Evolutionary conservation across 108 stramenopile species (phyloP).

Genomic region (Cyclotella sp.): DNA sequence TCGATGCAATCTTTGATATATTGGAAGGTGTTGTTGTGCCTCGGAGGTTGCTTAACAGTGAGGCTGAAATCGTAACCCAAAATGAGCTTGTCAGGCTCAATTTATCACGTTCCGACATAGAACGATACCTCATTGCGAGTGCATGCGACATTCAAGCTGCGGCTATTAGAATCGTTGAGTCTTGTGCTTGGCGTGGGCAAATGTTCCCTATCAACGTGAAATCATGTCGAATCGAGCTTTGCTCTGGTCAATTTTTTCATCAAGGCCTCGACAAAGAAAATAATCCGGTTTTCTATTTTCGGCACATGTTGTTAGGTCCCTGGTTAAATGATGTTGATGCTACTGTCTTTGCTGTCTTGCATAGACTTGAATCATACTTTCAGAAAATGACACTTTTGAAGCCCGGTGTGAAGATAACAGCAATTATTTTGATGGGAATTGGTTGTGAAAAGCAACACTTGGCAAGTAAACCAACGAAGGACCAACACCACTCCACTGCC

Average conservation of each 20-base stretch:
- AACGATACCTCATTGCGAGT: constrained; percentile 51
- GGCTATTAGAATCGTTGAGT: constrained; percentile 62
- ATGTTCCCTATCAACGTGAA: constrained; percentile 74
- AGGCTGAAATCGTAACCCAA: constrained; percentile 7
- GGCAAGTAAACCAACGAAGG: neutral
- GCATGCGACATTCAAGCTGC: constrained; percentile 57
- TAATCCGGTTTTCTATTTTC: constrained; percentile 78
- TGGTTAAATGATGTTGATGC: constrained; percentile 71
- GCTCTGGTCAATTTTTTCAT: constrained; percentile 77
- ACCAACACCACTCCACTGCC: neutral
- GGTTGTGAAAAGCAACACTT: constrained; percentile 20
- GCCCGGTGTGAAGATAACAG: constrained; percentile 55
- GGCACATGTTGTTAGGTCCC: constrained; percentile 65
- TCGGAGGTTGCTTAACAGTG: neutral
- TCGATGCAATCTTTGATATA: constrained; percentile 51
- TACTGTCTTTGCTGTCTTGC: constrained; percentile 55
- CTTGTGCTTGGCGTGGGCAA: constrained; percentile 61
- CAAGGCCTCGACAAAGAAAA: constrained; percentile 63
- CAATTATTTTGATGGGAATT: constrained; percentile 59
- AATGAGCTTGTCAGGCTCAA: constrained; percentile 20
- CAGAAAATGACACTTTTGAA: constrained; percentile 16
- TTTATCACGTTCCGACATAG: constrained; percentile 52
- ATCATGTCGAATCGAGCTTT: constrained; percentile 68
- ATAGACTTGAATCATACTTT: constrained; percentile 64
- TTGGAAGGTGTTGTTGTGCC: constrained; percentile 47